Evolutionary conservation across 1,284 basidiomycete genomes (phyloP).

Genomic region (Boletus sp.): DNA sequence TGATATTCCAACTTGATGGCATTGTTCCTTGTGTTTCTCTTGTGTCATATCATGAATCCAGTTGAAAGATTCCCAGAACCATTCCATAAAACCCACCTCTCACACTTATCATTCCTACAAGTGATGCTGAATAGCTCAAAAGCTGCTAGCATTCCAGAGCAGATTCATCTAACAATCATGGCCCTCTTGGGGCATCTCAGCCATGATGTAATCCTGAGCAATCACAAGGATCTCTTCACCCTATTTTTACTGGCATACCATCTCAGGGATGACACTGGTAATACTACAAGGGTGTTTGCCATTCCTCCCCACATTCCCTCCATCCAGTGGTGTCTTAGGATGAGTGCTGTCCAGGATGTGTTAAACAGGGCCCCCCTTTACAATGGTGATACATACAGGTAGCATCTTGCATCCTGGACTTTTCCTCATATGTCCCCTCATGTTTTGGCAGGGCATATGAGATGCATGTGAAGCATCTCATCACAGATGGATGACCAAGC

Average conservation of each 20-base stretch:
- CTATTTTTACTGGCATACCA: conserved; percentile 2
- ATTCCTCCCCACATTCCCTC: background rate
- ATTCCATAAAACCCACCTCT: background rate
- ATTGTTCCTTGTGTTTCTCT: conserved; percentile 3
- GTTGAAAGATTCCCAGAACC: background rate
- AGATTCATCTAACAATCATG: background rate
- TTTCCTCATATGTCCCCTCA: too few species aligned
- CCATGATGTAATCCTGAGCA: background rate
- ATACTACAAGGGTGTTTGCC: background rate
- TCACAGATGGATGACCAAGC: background rate
- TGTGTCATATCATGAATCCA: background rate
- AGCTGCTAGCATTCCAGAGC: too few species aligned
- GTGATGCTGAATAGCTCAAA: too few species aligned
- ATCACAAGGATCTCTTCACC: background rate
- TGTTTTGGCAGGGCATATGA: background rate
- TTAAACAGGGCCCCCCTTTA: background rate
- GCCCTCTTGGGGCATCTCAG: background rate
- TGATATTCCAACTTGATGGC: background rate
- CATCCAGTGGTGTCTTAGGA: conserved; percentile 2
- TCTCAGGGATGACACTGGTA: background rate
- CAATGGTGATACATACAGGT: background rate
- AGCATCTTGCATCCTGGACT: background rate
- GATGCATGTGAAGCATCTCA: background rate
- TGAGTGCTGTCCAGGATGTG: background rate
- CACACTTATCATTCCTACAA: background rate